Evolutionary conservation across 1,284 basidiomycete species (phyloP), one percentile per base, ranked within the genome.

Genomic region (Trichosporon asahii): DNA sequence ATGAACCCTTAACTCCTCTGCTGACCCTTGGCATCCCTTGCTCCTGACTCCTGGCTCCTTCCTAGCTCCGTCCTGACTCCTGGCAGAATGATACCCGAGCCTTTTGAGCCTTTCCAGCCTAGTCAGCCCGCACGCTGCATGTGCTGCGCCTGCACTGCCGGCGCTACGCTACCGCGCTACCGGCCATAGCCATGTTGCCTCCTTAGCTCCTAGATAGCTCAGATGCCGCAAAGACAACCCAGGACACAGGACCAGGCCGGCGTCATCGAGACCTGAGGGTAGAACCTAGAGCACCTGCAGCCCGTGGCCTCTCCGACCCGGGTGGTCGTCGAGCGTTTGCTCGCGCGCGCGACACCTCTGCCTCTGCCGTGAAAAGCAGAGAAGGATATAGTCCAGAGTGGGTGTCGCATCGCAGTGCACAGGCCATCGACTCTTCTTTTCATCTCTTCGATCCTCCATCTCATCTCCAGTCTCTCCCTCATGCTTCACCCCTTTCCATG

Each of bases 181-280:
- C 49, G 49, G 49, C 40, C 49, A 53, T 53, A 53, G n/a, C 49
- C 49, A 53, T 53, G 49, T 53, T 18, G 49, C 23, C 49, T 53
- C 9, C 49, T 11, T 25, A 53, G 49, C n/a, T 53, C 40, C 40
- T 44, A 25, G 49, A 55, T 27, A 25, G 55, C 53, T 12, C 23
- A 27, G 23, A 55, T 55, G 53, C 53, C 25, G 55, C 55, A 29
- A 29, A 23, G 11, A 8, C 55, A 9, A 29, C 53, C 23, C 55
- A 31, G 27, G 57, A 61, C 55, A 46, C 23, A 53, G 49, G 49
- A 11, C 23, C 49, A 29, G 57, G 57, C 57, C 57, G 29, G 57
- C 57, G 57, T 61, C 57, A 61, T 61, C 29, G 29, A n/a, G 35
- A 14, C 11, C 35, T 37, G 35, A 37, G 57, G 57, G 57, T 61